Conservation (phyloP, 129 eudicot species). For the Chrysanthemum makinoi region DNA sequence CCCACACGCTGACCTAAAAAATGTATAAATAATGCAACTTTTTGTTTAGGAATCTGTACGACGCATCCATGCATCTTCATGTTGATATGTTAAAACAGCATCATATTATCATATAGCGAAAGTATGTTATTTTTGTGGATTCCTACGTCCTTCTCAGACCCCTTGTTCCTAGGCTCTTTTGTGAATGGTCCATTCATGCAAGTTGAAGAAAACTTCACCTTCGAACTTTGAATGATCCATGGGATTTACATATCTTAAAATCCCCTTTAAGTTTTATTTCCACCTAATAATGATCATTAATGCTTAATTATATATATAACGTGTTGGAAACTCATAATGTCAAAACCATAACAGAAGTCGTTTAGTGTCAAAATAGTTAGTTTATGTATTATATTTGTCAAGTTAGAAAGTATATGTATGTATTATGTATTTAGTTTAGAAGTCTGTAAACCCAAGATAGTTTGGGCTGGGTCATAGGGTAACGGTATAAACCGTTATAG, state of each 20-base stretch:
- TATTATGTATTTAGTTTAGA: no score
- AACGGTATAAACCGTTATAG: no score
- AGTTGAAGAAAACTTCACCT: constrained; percentile 31
- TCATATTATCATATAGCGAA: constrained; percentile 20
- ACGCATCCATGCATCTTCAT: constrained; percentile 7
- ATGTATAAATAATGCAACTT: constrained; percentile 16
- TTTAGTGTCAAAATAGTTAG: no score
- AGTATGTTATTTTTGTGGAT: constrained; percentile 19
- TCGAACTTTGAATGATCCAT: constrained; percentile 34
- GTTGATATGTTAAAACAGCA: constrained; percentile 18
- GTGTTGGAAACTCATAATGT: no score
- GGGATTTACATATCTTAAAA: constrained; percentile 20
- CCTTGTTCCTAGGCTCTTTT: no score
- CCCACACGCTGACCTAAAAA: constrained; percentile 39
- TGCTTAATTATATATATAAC: constrained; percentile 1
- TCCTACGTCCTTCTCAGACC: constrained; percentile 21
- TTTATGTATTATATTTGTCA: no score
- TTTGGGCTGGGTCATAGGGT: no score
- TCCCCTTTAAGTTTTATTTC: constrained; percentile 1
- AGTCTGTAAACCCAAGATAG: no score
- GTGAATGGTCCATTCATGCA: constrained; percentile 31
- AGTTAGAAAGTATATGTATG: no score
- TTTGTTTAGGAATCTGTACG: constrained; percentile 29
- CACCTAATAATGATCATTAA: not conserved
- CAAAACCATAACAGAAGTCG: no score